Base-by-base conservation (phyloP, 192 early-diverging fungal species). In the Radiomyces spectabilis region DNA sequence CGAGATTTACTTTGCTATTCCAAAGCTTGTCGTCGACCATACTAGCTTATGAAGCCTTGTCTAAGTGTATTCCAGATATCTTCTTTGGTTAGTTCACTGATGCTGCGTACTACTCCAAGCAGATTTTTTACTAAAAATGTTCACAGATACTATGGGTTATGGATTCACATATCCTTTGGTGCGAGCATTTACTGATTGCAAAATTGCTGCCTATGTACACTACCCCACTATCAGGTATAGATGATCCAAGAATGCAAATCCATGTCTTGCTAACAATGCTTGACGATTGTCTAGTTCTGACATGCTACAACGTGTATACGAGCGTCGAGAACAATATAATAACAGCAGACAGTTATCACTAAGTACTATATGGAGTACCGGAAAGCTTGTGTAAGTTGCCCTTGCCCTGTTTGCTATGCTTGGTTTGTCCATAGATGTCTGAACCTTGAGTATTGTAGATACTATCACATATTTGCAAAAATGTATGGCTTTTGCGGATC, bases 141-240 rank as follows among this genome's bases (percentile, higher is more conserved):
- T 7, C 6, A 27, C 26, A 78, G 96, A 99, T 57, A 94, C 95
- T 0, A 84, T 97, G 66, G 97, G 97, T 30, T 95, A 89, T 65
- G 95, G 93, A 5, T 97, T 98, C 52, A 89, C 86, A 2, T 95
- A 91, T 64, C 94, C 93, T 6, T 42, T 94, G 2, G 83, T 86
- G 0, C 75, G 72, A 37, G 41, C 77, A 22, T 38, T 94, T 25
- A 77, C 75, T 26, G 61, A 76, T 0, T 61, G 75, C 37, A 75
- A 76, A 38, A 79, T 88, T 5, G 78, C 88, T 0, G 76, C 93
- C 0, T 99, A 99, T 59, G 87, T 90, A 15, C 97, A 99, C 68
- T 99, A 99, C 55, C 97, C 97, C 8, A 85, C 86, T 7, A 92
- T 99, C 45, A 90, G 84, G 68, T 85, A 70, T n/a, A 48, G 18